Base-by-base conservation (phyloP, 352 stramenopile genomes). In the Blastocystis sp. region DNA sequence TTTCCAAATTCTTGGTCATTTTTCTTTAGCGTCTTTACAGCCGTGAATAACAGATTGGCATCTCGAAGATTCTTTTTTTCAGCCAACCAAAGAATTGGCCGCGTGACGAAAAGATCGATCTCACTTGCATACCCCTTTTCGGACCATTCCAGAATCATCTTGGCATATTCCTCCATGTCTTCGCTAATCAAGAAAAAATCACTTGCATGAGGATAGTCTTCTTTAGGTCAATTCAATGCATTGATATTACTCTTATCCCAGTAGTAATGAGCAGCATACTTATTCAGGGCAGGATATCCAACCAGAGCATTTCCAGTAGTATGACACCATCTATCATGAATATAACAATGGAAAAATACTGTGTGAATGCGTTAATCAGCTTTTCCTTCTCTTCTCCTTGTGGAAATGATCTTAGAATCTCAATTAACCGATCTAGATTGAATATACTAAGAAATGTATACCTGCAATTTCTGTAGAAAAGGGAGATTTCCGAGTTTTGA, bases 1-100 rank as follows among this genome's bases (percentile, higher is more conserved):
- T 94, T 91, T 21, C 92, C 52, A 2, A 91, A 75, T 7, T 89
- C 90, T 46, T 87, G 88, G 27, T 81, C 90, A 0, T 37, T 77
- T 75, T 92, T 89, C 67, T 88, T 90, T 85, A 92, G 90, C 61
- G 89, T 89, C 37, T 93, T 75, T 49, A 93, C 94, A 39, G 88
- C 87, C 2, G 94, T 91, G 74, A 93, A 91, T 39, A 95, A 91
- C 35, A 91, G 89, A 83, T 95, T 94, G 5, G 92, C 92, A 54
- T 95, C 92, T 14, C 92, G 91, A n/a, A 95, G 81, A 87, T 95
- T 95, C 88, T 95, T 91, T 37, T 94, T 80, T 65, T 91, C 93
- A 74, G 93, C 56, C 32, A 95, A 73, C 92, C 94, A 92, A 35
- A 95, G 89, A 61, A 94, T 90, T 7, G 89, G 88, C 27, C 92